phyloP scores from a whole-genome alignment of 805 yeast genomes.

The Kluyveromyces dobzhanskii region DNA sequence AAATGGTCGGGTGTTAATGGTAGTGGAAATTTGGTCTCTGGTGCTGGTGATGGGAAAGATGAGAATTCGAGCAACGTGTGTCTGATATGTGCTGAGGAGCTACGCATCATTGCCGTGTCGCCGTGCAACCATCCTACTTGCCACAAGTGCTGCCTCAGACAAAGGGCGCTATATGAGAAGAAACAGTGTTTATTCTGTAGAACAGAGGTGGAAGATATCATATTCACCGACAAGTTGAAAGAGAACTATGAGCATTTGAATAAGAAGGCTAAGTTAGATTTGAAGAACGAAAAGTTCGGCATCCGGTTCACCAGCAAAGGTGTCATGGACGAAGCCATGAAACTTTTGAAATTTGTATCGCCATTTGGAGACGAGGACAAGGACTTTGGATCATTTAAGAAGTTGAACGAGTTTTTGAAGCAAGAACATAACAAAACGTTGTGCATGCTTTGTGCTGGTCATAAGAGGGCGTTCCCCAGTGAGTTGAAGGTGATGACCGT shows the following conservation, averaged over 20 bases:
- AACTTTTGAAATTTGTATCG: slow-evolving; percentile 50
- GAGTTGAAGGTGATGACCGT: slow-evolving; percentile 59
- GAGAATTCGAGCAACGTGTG: slow-evolving; percentile 44
- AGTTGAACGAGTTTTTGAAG: slow-evolving; percentile 56
- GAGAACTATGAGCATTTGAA: slow-evolving; percentile 34
- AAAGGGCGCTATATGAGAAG: slow-evolving; percentile 70
- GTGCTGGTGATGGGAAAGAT: slow-evolving; percentile 11
- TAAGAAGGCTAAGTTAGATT: slow-evolving; percentile 23
- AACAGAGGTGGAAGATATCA: slow-evolving; percentile 48
- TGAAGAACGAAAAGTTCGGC: slow-evolving; percentile 38
- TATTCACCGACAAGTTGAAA: slow-evolving; percentile 44
- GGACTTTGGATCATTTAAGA: slow-evolving; percentile 42
- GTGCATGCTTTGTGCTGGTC: slow-evolving; percentile 72
- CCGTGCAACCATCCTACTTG: slow-evolving; percentile 85
- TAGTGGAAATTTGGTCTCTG: too few species aligned
- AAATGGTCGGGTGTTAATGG: background rate
- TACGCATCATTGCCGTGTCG: slow-evolving; percentile 57
- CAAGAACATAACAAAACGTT: slow-evolving; percentile 51
- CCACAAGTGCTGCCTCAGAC: slow-evolving; percentile 72
- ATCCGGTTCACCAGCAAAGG: slow-evolving; percentile 49
- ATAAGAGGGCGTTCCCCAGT: slow-evolving; percentile 65
- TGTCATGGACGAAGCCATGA: slow-evolving; percentile 42
- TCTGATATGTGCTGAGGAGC: slow-evolving; percentile 74
- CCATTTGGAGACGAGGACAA: slow-evolving; percentile 35
- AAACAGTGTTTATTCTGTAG: slow-evolving; percentile 79